phyloP scores from a whole-genome alignment of 768 basidiomycete genomes.

The Nevesoporus exiguus region DNA sequence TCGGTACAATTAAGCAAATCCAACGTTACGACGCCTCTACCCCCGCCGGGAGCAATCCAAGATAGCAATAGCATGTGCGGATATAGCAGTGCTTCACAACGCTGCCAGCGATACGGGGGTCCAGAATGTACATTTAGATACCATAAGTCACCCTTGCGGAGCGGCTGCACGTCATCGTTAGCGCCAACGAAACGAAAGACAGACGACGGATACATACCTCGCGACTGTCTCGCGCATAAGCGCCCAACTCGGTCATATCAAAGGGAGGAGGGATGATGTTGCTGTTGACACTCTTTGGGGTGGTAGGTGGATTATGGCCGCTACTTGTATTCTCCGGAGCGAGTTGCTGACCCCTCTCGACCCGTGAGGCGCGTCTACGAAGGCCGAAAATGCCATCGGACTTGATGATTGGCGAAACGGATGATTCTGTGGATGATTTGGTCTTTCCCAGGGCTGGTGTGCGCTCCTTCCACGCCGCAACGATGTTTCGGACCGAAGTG shows the following conservation, averaged over 20 bases:
- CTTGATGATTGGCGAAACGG: conserved; percentile 34
- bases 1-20: conserved; percentile 85
- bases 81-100: conserved; percentile 79
- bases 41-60: conserved; percentile 83
- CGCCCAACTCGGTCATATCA: conserved; percentile 45
- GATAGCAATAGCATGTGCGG: conserved; percentile 82
- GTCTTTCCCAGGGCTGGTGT: conserved; percentile 44
- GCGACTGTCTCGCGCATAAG: conserved; percentile 38
- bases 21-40: conserved; percentile 79
- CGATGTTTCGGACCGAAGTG: conserved; percentile 72
- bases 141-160: conserved; percentile 83
- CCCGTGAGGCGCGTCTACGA: conserved; percentile 30
- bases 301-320: conserved; percentile 14
- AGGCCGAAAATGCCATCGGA: conserved; percentile 34
- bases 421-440: conserved; percentile 38
- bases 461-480: conserved; percentile 77
- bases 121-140: conserved; percentile 89
- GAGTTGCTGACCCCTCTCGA: conserved; percentile 18
- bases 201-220: conserved; percentile 35
- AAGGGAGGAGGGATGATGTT: conserved; percentile 43
- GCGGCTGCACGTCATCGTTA: conserved; percentile 51
- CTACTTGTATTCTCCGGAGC: conserved; percentile 10
- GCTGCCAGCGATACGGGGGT: conserved; percentile 75
- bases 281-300: conserved; percentile 30
- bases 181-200: not conserved